Conservation (phyloP, 441 rosid species). For the Erodium chrysanthum region DNA sequence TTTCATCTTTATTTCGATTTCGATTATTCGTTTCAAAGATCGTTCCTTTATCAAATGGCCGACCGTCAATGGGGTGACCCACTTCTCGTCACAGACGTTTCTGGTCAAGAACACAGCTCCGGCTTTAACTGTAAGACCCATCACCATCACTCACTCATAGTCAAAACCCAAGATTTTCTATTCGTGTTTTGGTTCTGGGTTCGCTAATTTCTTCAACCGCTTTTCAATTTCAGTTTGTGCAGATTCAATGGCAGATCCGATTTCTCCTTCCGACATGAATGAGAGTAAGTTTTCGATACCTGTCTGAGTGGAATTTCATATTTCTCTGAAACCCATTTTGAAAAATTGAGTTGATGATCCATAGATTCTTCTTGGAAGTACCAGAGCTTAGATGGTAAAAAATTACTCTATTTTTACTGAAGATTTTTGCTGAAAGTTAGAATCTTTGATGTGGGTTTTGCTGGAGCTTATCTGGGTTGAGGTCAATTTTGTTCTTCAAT, state of each 20-base stretch:
- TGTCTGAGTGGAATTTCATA: not conserved
- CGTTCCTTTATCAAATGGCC: constrained; percentile 28
- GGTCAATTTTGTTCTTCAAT: not conserved
- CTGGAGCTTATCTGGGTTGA: not conserved
- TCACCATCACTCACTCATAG: not conserved
- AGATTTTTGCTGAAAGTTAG: not conserved
- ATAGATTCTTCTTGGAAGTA: constrained; percentile 25
- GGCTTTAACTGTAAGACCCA: constrained; percentile 25
- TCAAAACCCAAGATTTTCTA: not conserved
- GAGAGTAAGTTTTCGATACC: constrained; percentile 23
- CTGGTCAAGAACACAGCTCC: constrained; percentile 22
- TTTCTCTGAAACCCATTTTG: too few relatives aligned
- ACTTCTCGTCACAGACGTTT: constrained; percentile 38
- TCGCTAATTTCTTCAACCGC: not conserved
- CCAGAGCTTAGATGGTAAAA: constrained; percentile 27
- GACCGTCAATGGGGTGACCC: constrained; percentile 35
- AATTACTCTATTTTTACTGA: not conserved
- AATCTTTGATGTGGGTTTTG: not conserved
- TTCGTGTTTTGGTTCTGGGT: not conserved
- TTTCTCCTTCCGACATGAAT: constrained; percentile 19
- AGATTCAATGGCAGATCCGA: constrained; percentile 30
- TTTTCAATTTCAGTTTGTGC: not conserved
- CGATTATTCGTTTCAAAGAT: constrained; percentile 4
- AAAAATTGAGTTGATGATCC: not conserved
- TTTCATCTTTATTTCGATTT: constrained; percentile 1